Percentiles rank a stretch among this genome's conserved stretches.
Evolutionary conservation across 805 yeast genomes (phyloP).

Genomic region (Tetrapisispora iriomotensis): DNA sequence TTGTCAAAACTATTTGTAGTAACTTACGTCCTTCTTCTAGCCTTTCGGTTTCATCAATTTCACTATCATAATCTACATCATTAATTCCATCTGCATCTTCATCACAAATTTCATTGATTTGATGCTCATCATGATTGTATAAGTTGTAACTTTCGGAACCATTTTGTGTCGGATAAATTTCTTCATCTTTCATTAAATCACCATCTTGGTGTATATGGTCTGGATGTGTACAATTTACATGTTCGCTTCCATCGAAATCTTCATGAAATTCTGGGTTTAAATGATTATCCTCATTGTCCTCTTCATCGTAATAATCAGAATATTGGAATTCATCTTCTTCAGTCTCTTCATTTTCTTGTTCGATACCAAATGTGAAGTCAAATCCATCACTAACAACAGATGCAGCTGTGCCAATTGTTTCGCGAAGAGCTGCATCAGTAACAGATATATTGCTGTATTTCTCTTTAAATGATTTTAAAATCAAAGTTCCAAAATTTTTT

Average conservation of each 20-base stretch:
- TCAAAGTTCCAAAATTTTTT: conserved; percentile 20
- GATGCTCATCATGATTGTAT: not conserved
- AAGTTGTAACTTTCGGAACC: not conserved
- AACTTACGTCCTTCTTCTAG: conserved; percentile 71
- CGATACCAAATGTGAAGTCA: conserved; percentile 8
- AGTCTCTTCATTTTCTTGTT: conserved; percentile 17
- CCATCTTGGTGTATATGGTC: conserved; percentile 5
- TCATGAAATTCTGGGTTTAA: not conserved
- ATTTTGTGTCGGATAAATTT: not conserved
- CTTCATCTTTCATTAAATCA: not conserved
- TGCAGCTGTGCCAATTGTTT: conserved; percentile 23
- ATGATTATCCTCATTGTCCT: conserved; percentile 14
- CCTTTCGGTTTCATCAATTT: conserved; percentile 50
- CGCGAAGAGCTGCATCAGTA: conserved; percentile 16
- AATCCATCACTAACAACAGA: conserved; percentile 14
- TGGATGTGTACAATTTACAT: conserved; percentile 7
- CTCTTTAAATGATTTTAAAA: conserved; percentile 23
- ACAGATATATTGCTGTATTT: conserved; percentile 16
- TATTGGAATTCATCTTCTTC: conserved; percentile 18
- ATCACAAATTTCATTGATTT: conserved; percentile 2
- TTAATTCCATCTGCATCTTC: conserved; percentile 9
- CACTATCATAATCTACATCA: conserved; percentile 28
- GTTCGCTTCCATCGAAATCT: conserved; percentile 7
- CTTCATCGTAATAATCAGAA: conserved; percentile 23
- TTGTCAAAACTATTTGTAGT: conserved; percentile 70